Conservation (phyloP, 2,329 filamentous ascomycete genomes). For the Penicillium sp. region DNA sequence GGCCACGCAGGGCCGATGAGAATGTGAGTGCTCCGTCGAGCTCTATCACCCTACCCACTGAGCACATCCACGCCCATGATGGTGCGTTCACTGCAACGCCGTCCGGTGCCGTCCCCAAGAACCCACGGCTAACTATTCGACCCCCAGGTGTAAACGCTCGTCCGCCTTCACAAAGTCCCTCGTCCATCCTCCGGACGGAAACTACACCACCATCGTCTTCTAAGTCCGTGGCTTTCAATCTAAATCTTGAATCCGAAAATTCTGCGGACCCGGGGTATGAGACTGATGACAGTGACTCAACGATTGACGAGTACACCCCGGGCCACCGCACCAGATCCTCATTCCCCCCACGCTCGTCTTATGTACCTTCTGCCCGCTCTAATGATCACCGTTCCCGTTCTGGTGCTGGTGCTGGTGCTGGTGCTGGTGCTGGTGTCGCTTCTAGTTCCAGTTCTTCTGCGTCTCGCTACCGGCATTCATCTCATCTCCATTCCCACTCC, state of each 20-base stretch:
- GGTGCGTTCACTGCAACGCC: slow-evolving; percentile 43
- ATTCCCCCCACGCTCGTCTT: slow-evolving; percentile 27
- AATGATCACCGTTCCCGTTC: slow-evolving; percentile 11
- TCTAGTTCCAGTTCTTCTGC: background rate
- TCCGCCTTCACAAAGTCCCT: slow-evolving; percentile 12
- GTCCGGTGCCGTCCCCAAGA: background rate
- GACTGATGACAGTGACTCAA: slow-evolving; percentile 46
- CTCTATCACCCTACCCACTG: slow-evolving; percentile 37
- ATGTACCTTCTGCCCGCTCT: slow-evolving; percentile 15
- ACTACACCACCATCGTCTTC: slow-evolving; percentile 28
- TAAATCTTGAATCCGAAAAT: slow-evolving; percentile 17
- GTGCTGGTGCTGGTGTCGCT: background rate
- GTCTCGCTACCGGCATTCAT: background rate
- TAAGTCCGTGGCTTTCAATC: slow-evolving; percentile 40
- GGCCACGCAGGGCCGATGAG: slow-evolving; percentile 47
- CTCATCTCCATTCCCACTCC: background rate
- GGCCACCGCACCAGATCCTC: slow-evolving; percentile 26
- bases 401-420: background rate
- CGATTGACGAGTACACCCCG: slow-evolving; percentile 27
- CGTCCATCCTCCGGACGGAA: slow-evolving; percentile 18
- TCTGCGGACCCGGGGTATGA: slow-evolving; percentile 42
- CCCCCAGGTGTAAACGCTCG: slow-evolving; percentile 20
- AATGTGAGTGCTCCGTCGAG: slow-evolving; percentile 52
- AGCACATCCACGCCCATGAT: slow-evolving; percentile 41
- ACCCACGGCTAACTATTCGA: slow-evolving; percentile 8